These are phyloP conservation scores for Lindgomyces ingoldianus DNA, from an alignment of 495 filamentous ascomycete species.

Conservation along the genomic window DNA sequence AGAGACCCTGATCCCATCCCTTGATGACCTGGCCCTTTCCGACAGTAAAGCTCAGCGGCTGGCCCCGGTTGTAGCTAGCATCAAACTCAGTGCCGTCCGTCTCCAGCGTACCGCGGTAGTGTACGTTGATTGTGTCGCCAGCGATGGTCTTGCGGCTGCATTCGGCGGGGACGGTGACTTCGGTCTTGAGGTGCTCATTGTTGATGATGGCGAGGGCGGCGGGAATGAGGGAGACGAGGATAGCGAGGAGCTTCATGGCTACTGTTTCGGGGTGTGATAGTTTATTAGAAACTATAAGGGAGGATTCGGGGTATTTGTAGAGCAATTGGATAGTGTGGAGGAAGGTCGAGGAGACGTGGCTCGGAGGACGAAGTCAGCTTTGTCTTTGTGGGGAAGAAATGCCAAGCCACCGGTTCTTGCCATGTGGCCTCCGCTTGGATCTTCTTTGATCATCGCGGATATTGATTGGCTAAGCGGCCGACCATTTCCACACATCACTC, in stretches of 20 bases:
- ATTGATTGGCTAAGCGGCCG: neutral
- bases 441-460: neutral
- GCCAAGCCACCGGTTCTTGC: neutral
- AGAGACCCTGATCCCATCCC: conserved; percentile 49
- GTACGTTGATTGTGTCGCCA: conserved; percentile 49
- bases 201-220: conserved; percentile 8
- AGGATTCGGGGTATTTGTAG: neutral
- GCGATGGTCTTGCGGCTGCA: conserved; percentile 46
- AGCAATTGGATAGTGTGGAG: neutral
- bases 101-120: conserved; percentile 51
- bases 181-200: conserved; percentile 46
- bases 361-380: neutral
- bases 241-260: conserved; percentile 4
- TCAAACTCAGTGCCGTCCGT: conserved; percentile 49
- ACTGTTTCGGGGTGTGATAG: neutral
- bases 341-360: neutral
- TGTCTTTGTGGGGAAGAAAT: neutral
- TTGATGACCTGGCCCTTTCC: conserved; percentile 52
- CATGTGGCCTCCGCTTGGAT: neutral
- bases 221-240: neutral
- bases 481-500: too few relatives aligned
- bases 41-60: conserved; percentile 47
- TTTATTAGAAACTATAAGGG: too few relatives aligned
- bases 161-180: conserved; percentile 41
- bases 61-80: conserved; percentile 49